These are phyloP conservation scores for Cucurbita pepo DNA, from an alignment of 306 rosid species.

Conservation along the genomic window DNA sequence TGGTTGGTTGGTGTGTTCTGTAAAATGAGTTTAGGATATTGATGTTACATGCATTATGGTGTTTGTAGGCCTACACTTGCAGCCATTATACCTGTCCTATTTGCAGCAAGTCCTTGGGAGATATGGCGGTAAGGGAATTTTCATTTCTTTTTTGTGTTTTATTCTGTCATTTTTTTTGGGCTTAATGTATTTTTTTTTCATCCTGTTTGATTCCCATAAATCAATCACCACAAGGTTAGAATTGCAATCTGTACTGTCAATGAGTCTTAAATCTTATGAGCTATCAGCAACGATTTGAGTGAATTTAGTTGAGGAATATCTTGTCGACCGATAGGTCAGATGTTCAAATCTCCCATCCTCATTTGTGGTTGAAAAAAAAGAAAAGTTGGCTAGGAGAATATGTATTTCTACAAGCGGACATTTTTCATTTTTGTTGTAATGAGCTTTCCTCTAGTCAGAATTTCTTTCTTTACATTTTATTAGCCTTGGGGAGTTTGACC, in stretches of 20 bases:
- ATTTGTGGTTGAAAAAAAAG: too few relatives aligned
- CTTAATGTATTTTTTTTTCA: too few relatives aligned
- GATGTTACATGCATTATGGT: neutral
- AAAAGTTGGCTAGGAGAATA: too few relatives aligned
- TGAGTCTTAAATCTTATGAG: too few relatives aligned
- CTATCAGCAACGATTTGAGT: too few relatives aligned
- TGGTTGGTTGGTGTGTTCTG: neutral
- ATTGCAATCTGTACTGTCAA: too few relatives aligned
- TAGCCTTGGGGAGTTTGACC: neutral
- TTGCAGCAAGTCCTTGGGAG: conserved; percentile 98
- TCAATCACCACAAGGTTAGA: too few relatives aligned
- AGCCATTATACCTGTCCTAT: conserved; percentile 97
- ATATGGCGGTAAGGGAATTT: conserved; percentile 74
- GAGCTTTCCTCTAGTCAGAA: neutral
- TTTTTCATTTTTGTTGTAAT: neutral
- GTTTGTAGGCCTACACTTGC: conserved; percentile 78
- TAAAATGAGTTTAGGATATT: neutral
- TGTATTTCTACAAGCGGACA: too few relatives aligned
- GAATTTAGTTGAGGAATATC: too few relatives aligned
- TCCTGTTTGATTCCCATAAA: too few relatives aligned
- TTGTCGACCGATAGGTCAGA: too few relatives aligned
- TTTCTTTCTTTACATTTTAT: neutral
- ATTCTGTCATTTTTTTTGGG: neutral
- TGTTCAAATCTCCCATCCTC: too few relatives aligned
- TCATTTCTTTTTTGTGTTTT: neutral